phyloP scores from a whole-genome alignment of 2,329 filamentous ascomycete genomes.

The Trichoderma sp. region DNA sequence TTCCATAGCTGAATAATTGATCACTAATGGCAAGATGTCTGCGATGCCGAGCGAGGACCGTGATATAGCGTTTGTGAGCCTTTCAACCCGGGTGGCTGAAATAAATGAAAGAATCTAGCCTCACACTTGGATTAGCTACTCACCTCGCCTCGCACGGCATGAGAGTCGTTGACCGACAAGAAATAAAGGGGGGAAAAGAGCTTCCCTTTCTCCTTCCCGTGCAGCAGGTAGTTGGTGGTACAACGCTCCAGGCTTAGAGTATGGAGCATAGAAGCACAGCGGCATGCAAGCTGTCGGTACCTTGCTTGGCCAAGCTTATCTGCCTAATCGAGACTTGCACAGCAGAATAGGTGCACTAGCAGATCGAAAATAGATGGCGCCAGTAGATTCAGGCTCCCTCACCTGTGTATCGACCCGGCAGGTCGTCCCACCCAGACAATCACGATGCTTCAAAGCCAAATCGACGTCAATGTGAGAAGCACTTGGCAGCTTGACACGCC shows the following conservation, averaged over 20 bases:
- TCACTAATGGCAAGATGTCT: neutral
- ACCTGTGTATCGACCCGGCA: neutral
- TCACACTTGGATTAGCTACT: neutral
- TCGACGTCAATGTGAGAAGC: neutral
- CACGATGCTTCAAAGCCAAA: neutral
- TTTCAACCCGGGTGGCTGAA: neutral
- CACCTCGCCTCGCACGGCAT: neutral
- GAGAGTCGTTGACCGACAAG: neutral
- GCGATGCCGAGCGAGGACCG: neutral
- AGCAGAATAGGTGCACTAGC: neutral
- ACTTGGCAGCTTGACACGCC: neutral
- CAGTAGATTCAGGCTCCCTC: neutral
- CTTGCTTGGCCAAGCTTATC: neutral
- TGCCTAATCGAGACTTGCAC: constrained; percentile 3
- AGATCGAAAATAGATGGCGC: constrained; percentile 1
- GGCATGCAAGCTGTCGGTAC: constrained; percentile 10
- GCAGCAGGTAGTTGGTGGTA: neutral
- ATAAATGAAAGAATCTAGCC: neutral
- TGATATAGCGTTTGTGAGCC: neutral
- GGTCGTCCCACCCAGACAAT: neutral
- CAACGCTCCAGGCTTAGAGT: neutral
- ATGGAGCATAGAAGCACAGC: neutral
- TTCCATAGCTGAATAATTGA: neutral
- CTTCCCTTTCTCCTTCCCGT: neutral
- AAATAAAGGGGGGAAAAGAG: neutral